Conservation (phyloP, 192 early-diverging fungal species). For the Coemansia sp. region DNA sequence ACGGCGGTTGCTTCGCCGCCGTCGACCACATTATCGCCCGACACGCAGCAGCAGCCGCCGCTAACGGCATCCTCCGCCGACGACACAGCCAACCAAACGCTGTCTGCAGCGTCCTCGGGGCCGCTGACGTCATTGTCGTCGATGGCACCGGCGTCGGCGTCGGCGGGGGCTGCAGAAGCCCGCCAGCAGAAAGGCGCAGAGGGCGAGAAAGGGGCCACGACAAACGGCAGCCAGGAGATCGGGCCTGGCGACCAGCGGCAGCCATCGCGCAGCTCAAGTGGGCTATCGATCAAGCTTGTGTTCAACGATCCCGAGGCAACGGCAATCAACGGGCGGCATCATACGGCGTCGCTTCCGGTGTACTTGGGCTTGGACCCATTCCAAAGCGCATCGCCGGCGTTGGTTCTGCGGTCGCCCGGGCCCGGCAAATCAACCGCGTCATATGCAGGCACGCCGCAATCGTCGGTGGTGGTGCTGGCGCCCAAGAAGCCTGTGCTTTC, state of each 20-base stretch:
- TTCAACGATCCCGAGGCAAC: slow-evolving; percentile 31
- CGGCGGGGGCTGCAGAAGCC: not conserved
- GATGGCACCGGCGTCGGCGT: slow-evolving; percentile 5
- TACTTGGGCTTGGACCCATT: not conserved
- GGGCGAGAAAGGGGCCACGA: not conserved
- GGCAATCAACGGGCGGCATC: not conserved
- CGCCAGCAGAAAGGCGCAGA: not conserved
- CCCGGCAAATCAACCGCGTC: slow-evolving; percentile 38
- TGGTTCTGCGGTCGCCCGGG: slow-evolving; percentile 2
- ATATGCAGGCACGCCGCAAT: slow-evolving; percentile 40
- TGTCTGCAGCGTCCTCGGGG: slow-evolving; percentile 1
- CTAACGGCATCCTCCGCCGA: not conserved
- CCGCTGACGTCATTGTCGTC: slow-evolving; percentile 4
- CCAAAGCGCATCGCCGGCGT: not conserved
- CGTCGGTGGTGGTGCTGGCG: slow-evolving; percentile 50
- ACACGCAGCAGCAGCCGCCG: not conserved
- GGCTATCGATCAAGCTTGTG: slow-evolving; percentile 35
- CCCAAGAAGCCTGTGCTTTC: slow-evolving; percentile 49
- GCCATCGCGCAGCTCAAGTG: slow-evolving; percentile 32
- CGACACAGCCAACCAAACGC: not conserved
- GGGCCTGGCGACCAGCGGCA: not conserved
- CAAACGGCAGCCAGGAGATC: not conserved
- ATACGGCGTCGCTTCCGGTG: not conserved
- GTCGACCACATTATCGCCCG: not conserved
- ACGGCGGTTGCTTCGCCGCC: not conserved